Conservation (phyloP, 305 asterid genomes). For the Plantago coronopus region DNA sequence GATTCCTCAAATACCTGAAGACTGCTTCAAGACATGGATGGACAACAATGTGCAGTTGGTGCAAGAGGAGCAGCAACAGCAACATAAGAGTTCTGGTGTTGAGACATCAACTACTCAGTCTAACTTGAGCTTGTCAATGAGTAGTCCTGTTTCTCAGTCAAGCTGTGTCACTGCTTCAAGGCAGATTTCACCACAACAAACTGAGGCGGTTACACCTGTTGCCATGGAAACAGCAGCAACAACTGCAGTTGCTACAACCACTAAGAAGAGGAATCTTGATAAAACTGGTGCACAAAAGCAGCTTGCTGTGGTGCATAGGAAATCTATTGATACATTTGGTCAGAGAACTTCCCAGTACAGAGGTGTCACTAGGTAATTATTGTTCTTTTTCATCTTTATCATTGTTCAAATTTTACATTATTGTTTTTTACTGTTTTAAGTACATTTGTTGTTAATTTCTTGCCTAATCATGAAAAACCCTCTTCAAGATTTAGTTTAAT, state of each 20-base stretch:
- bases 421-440: slow-evolving; percentile 4
- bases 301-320: slow-evolving; percentile 58
- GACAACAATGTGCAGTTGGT: slow-evolving; percentile 18
- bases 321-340: slow-evolving; percentile 85
- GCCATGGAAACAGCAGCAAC: slow-evolving; percentile 25
- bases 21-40: slow-evolving; percentile 49
- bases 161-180: slow-evolving; percentile 57
- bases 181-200: slow-evolving; percentile 35
- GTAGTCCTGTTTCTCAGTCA: slow-evolving; percentile 73
- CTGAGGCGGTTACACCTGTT: slow-evolving; percentile 27
- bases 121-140: slow-evolving; percentile 57
- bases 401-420: background rate
- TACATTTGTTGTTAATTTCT: background rate
- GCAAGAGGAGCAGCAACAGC: slow-evolving; percentile 23
- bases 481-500: background rate
- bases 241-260: slow-evolving; percentile 3
- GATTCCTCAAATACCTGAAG: slow-evolving; percentile 27
- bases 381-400: background rate
- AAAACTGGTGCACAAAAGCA: slow-evolving; percentile 47
- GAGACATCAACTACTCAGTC: slow-evolving; percentile 39
- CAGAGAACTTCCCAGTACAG: slow-evolving; percentile 95
- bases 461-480: background rate
- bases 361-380: slow-evolving; percentile 86
- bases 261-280: slow-evolving; percentile 56
- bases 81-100: slow-evolving; percentile 16